phyloP scores from a whole-genome alignment of 768 basidiomycete genomes.

The Chlorophyllum brunneum region DNA sequence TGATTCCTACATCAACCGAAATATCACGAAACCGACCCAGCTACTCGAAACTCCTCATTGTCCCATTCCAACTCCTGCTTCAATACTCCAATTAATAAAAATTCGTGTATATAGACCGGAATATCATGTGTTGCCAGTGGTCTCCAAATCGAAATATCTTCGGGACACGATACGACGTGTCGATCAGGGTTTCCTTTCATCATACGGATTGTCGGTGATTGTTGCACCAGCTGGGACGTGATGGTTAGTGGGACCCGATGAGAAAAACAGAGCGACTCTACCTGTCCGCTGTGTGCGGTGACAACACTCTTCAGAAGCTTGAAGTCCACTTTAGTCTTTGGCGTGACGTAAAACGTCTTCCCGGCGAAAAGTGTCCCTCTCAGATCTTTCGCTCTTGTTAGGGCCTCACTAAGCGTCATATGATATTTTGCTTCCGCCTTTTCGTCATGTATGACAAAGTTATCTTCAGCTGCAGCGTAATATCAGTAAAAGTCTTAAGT shows the following conservation, averaged over 20 bases:
- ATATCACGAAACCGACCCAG: slow-evolving; percentile 1
- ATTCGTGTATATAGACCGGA: slow-evolving; percentile 65
- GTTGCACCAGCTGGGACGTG: slow-evolving; percentile 34
- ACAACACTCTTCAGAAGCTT: slow-evolving; percentile 70
- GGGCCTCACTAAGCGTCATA: slow-evolving; percentile 58
- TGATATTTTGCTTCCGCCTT: slow-evolving; percentile 61
- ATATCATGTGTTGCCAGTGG: slow-evolving; percentile 45
- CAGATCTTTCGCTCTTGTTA: slow-evolving; percentile 51
- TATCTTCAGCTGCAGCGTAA: slow-evolving; percentile 49
- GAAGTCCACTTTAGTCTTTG: slow-evolving; percentile 52
- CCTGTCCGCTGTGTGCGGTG: slow-evolving; percentile 67
- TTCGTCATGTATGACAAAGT: slow-evolving; percentile 58
- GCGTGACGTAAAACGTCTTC: slow-evolving; percentile 73
- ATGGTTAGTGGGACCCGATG: background rate
- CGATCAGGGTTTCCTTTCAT: slow-evolving; percentile 48
- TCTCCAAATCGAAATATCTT: slow-evolving; percentile 65
- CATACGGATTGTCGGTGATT: slow-evolving; percentile 52
- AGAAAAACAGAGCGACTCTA: slow-evolving; percentile 25
- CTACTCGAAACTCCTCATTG: slow-evolving; percentile 32
- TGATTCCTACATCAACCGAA: too few relatives aligned
- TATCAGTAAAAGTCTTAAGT: background rate
- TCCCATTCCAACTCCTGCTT: slow-evolving; percentile 70
- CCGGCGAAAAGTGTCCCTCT: slow-evolving; percentile 57
- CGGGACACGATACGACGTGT: slow-evolving; percentile 62
- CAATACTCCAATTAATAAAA: slow-evolving; percentile 60